Percentiles rank a stretch among this genome's conserved stretches.
Evolutionary conservation across 768 basidiomycete genomes (phyloP).

Genomic region (Rhodotorula sphaerocarpa): DNA sequence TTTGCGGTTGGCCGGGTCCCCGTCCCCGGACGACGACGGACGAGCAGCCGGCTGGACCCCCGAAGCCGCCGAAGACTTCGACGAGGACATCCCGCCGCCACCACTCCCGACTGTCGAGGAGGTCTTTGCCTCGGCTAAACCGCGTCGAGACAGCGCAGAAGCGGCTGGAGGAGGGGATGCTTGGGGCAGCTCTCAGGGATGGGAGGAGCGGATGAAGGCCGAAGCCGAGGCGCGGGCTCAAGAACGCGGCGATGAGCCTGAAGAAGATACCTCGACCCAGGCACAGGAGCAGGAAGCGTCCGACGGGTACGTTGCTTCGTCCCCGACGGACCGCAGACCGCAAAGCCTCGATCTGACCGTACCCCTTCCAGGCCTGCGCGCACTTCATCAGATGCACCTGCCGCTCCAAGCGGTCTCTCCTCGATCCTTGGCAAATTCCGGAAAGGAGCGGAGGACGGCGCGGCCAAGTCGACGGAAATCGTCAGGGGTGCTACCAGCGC

Average conservation of each 20-base stretch:
- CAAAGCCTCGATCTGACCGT: background rate
- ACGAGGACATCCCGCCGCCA: background rate
- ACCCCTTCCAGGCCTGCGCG: too few species aligned
- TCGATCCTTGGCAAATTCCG: conserved; percentile 6
- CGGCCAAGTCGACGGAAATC: background rate
- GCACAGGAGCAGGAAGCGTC: background rate
- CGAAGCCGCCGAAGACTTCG: background rate
- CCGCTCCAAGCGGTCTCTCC: background rate
- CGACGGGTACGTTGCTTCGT: too few species aligned
- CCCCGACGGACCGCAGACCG: too few species aligned
- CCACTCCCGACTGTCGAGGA: conserved; percentile 19
- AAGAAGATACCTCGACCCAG: too few species aligned
- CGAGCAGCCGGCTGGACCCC: conserved; percentile 12
- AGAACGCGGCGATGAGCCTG: background rate
- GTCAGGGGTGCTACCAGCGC: background rate
- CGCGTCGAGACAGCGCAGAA: background rate
- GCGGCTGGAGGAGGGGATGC: conserved; percentile 11
- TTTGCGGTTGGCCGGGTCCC: background rate
- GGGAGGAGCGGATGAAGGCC: conserved; percentile 7
- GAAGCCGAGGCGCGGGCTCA: background rate
- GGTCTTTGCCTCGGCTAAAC: conserved; percentile 1
- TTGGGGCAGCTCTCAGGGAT: conserved; percentile 11
- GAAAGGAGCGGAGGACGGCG: background rate
- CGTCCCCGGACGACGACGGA: background rate
- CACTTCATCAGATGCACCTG: background rate